These are phyloP conservation scores for Aotearoamyces nothofagi DNA, from an alignment of 2,329 filamentous ascomycete species.

Conservation along the genomic window DNA sequence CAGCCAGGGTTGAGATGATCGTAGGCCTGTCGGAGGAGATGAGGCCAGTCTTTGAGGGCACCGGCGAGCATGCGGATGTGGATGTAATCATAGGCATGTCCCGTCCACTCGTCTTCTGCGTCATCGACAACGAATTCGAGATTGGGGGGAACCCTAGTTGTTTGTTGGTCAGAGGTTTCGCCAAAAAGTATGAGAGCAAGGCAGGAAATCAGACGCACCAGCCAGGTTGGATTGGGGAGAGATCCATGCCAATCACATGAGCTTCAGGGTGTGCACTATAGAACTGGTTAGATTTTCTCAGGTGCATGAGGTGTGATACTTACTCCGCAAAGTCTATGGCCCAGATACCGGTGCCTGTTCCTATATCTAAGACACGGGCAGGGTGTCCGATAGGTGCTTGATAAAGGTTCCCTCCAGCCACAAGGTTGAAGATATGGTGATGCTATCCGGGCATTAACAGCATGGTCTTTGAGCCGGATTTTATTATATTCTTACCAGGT, in stretches of 20 bases:
- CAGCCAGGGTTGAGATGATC: conserved; percentile 12
- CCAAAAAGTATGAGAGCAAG: too few relatives aligned
- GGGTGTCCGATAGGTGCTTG: conserved; percentile 8
- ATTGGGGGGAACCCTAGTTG: conserved; percentile 46
- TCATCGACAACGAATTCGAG: conserved; percentile 48
- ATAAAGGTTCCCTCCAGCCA: conserved; percentile 8
- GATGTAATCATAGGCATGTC: conserved; percentile 37
- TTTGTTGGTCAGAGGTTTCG: too few relatives aligned
- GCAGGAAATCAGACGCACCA: too few relatives aligned
- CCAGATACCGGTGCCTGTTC: conserved; percentile 1
- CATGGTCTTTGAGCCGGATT: too few relatives aligned
- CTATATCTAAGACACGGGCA: conserved; percentile 4
- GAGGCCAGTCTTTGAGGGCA: conserved; percentile 33
- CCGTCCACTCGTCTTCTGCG: conserved; percentile 20
- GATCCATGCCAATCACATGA: conserved; percentile 15
- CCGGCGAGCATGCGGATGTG: conserved; percentile 39
- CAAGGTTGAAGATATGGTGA: conserved; percentile 21
- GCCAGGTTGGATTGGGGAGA: conserved; percentile 17
- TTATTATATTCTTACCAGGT: too few relatives aligned
- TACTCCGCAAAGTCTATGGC: conserved; percentile 1
- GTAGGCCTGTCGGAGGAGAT: conserved; percentile 2
- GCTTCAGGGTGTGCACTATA: conserved; percentile 13
- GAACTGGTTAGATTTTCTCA: background rate
- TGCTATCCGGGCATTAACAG: conserved; percentile 4
- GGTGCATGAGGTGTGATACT: too few relatives aligned